A percentile compares a stretch with the other conserved stretches of the same genome.
Conservation (phyloP, 2,329 filamentous ascomycete genomes). For the Neonectria punicea region DNA sequence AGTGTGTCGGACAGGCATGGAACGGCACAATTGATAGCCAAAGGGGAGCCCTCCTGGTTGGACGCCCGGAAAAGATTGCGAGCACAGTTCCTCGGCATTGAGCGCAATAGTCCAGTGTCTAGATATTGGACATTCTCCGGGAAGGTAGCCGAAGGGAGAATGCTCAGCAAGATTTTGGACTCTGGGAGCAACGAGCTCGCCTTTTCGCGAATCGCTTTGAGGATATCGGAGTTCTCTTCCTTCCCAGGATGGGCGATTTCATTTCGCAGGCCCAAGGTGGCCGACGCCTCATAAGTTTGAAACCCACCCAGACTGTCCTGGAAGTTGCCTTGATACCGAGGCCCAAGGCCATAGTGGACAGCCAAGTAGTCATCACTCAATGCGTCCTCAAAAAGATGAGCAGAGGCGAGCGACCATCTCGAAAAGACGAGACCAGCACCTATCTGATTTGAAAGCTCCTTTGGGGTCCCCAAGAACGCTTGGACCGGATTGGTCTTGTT, state of each 20-base stretch:
- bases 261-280: conserved; percentile 88
- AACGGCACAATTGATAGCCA: conserved; percentile 89
- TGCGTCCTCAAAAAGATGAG: conserved; percentile 87
- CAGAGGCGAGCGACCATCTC: conserved; percentile 89
- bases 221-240: conserved; percentile 90
- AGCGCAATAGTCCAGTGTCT: conserved; percentile 80
- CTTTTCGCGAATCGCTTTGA: conserved; percentile 86
- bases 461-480: conserved; percentile 92
- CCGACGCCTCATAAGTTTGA: conserved; percentile 94
- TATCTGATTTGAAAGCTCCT: conserved; percentile 81
- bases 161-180: conserved; percentile 81
- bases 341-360: conserved; percentile 89
- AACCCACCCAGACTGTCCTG: conserved; percentile 96
- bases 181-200: conserved; percentile 86
- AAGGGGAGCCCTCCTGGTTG: conserved; percentile 68
- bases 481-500: conserved; percentile 78
- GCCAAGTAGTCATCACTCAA: conserved; percentile 92
- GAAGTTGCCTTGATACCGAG: conserved; percentile 93
- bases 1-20: conserved; percentile 90
- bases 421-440: conserved; percentile 79
- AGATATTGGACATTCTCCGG: conserved; percentile 83
- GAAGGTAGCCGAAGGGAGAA: conserved; percentile 83
- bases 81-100: conserved; percentile 77
- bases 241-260: conserved; percentile 90
- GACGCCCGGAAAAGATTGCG: conserved; percentile 63